Percentiles rank a stretch among this genome's conserved stretches.
These are phyloP conservation scores for Backusella mclennaniae DNA, from an alignment of 192 early-diverging fungal species.

Conservation along the genomic window DNA sequence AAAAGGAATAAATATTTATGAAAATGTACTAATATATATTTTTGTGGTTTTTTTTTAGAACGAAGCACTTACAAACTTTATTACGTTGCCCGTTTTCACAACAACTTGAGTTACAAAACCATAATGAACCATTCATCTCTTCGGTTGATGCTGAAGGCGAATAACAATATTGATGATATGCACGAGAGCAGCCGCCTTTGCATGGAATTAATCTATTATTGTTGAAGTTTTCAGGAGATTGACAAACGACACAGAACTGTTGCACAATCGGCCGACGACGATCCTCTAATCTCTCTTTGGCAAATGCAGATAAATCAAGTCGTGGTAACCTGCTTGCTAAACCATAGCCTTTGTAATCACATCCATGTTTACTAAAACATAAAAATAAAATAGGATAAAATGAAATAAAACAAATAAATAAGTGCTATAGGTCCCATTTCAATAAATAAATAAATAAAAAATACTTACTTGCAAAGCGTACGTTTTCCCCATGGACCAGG, in stretches of 20 bases:
- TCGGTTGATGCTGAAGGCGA: neutral
- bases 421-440: neutral
- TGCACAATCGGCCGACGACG: conserved; percentile 18
- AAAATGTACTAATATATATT: too few species aligned
- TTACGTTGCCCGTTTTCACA: conserved; percentile 8
- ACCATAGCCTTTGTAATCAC: conserved; percentile 33
- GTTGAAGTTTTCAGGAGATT: neutral
- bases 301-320: conserved; percentile 22
- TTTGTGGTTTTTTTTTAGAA: neutral
- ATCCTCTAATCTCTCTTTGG: conserved; percentile 18
- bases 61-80: conserved; percentile 11
- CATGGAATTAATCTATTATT: conserved; percentile 11
- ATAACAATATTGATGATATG: conserved; percentile 18
- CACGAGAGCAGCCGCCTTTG: conserved; percentile 24
- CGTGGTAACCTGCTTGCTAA: conserved; percentile 21
- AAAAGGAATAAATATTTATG: neutral
- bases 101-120: conserved; percentile 20
- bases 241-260: conserved; percentile 23
- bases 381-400: conserved; percentile 4
- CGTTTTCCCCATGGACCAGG: conserved; percentile 93
- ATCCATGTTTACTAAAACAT: conserved; percentile 24
- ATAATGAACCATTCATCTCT: neutral
- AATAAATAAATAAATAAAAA: neutral
- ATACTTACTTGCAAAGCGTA: conserved; percentile 82
- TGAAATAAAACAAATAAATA: conserved; percentile 1